Evolutionary conservation across 192 early-diverging fungal species (phyloP), one percentile per base, ranked within the genome.

Genomic region (Backusella tuberculispora): DNA sequence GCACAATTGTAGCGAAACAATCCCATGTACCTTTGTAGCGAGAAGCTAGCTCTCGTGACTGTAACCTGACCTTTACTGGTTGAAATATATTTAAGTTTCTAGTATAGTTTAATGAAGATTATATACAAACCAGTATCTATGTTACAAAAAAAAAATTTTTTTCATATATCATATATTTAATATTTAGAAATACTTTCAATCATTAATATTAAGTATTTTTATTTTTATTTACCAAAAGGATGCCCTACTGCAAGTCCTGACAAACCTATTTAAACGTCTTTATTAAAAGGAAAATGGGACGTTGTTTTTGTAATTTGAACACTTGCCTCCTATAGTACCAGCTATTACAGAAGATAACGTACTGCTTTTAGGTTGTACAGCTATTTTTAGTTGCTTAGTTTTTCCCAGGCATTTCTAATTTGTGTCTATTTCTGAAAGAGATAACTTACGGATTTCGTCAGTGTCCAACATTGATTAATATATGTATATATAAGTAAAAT

Each of bases 221-320:
- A 13, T 29, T 24, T 17, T 24, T 15, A 72, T 78, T 63, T 83
- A 89, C 86, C 88, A 84, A 87, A 89, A 70, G 88, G 88, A 79
- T 89, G 88, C 56, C 88, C 88, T 13, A 89, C 88, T 75, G 81
- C 83, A 24, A 89, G 67, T 38, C 88, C 88, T 37, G 88, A 84
- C 34, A 86, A 78, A 65, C 88, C 87, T 88, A 71, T 34, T 71
- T 41, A 65, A 43, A 60, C 7, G 21, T 5, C 4, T 24, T 60
- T 60, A 44, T 19, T 26, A 13, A 37, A 47, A 71, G 6, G 3
- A 29, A 15, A 42, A 45, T 5, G 29, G 14, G 41, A n/a, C 12
- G 6, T 34, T 65, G 6, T 24, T 29, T 46, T 17, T 13, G 29
- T 65, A 46, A 45, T 70, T 47, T 9, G n/a, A 72, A 46, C 64